Base-by-base conservation (phyloP, 352 stramenopile species). In the Pythium plurisporium region DNA sequence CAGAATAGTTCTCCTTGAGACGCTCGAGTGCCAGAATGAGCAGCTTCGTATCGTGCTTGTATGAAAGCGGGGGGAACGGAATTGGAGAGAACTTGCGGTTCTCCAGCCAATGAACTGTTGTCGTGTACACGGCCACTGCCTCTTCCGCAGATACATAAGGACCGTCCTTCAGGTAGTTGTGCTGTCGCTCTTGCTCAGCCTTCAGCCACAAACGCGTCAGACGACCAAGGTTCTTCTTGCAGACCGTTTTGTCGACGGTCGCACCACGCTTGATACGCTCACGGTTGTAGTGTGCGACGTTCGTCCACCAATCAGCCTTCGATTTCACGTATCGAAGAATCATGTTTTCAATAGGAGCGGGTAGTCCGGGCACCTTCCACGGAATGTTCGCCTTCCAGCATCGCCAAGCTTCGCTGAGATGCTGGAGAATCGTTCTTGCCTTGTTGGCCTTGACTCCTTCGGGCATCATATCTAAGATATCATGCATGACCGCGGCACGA, bases 391-490 rank as follows among this genome's bases (percentile, higher is more conserved):
- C 97, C 75, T 99, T 99, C 91, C 91, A 98, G 82, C 94, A 98
- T 19, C 94, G 84, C 86, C 98, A 99, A 11, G 97, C 97, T 82
- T 99, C 98, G 68, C 84, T 98, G 54, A 99, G 78, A 74, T 99
- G 98, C 62, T 98, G 96, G 55, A 99, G 72, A 64, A 99, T 99
- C 36, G 97, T 98, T 40, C 96, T 78, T 19, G 86, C 94, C 82
- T 99, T 99, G 78, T 99, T 99, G 46, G 98, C 96, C 71, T 99
- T 99, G 2, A 99, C 95, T 51, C 97, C 97, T 74, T 99, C 96
- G 0, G 98, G 98, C 98, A 99, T 99, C 97, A 99, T 99, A 70
- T 99, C 98, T 20, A 99, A 77, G 71, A 99, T 99, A 61, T 99
- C 97, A 77, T 99, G 98, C 95, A 99, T 99, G 44, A 99, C 97